phyloP scores from a whole-genome alignment of 2,329 filamentous ascomycete species.

The Phialemoniopsis sp. region DNA sequence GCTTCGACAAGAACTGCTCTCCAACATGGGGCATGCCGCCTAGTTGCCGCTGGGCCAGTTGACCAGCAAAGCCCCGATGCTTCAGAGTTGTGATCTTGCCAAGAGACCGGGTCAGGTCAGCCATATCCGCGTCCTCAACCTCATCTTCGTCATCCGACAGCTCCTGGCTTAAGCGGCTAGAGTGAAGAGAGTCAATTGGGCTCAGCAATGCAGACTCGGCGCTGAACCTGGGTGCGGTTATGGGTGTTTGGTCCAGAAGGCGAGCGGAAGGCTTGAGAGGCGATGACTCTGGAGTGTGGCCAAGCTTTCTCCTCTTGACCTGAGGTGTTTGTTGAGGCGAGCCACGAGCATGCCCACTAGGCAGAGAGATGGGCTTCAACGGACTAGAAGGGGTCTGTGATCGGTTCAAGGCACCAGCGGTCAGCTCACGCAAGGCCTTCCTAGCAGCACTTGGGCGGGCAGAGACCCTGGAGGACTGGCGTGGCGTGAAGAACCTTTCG shows the following conservation, averaged over 20 bases:
- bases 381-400: constrained; percentile 35
- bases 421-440: constrained; percentile 34
- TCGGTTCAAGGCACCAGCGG: constrained; percentile 31
- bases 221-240: constrained; percentile 1
- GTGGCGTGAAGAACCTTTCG: constrained; percentile 47
- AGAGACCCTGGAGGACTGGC: constrained; percentile 27
- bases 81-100: constrained; percentile 24
- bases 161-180: constrained; percentile 17
- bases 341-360: constrained; percentile 13
- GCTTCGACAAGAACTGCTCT: constrained; percentile 25
- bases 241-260: constrained; percentile 1
- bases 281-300: constrained; percentile 33
- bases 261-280: constrained; percentile 20
- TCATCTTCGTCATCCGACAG: constrained; percentile 24
- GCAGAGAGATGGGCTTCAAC: constrained; percentile 20
- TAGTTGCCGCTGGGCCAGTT: constrained; percentile 33
- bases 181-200: constrained; percentile 28
- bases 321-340: constrained; percentile 8
- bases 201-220: constrained; percentile 23
- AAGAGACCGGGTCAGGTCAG: constrained; percentile 6
- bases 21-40: constrained; percentile 29
- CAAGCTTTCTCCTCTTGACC: constrained; percentile 30
- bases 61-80: constrained; percentile 28
- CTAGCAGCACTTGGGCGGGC: constrained; percentile 30
- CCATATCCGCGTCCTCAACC: constrained; percentile 4